Evolutionary conservation across 768 basidiomycete genomes (phyloP), one percentile per base, ranked within the genome.

Genomic region (Neoboletus magnificus): DNA sequence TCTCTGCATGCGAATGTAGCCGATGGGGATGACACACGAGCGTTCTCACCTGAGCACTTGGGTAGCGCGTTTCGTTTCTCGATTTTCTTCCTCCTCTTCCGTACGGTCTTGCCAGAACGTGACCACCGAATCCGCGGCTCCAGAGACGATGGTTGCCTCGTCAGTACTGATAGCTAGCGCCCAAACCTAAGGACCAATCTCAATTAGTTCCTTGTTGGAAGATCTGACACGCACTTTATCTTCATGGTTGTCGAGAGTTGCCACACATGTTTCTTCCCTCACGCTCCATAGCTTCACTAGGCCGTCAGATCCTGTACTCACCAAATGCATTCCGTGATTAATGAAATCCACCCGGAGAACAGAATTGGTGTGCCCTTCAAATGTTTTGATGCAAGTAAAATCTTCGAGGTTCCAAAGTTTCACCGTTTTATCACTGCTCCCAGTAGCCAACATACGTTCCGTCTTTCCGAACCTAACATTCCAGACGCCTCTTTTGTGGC

Each of bases 81-180:
- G 88, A 69, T 92, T 87, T 36, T 76, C 74, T 61, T 89, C 86
- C 58, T 90, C 80, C 60, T 90, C 86, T 67, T 89, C 90, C 0
- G 95, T 97, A 58, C 88, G 91, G 70, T 98, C 96, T 72, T 91
- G 79, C 97, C 97, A 98, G 68, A 99, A 89, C 4, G 93, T 98
- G 55, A 97, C 83, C 10, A 97, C 81, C 13, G 96, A 98, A 71
- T 99, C 97, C 10, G 97, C 97, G 8, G 93, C 94, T 15, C 91
- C 97, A 22, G 95, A 95, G 22, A 98, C 85, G 63, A 98, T 86
- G 0, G 82, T 91, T 44, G 77, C 78, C 66, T 93, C 93, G 66
- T 98, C 91, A 9, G 76, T 68, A 64, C 86, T 89, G 44, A 97
- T 75, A 10, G 93, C 85, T 13, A 98, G 79, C 1, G 95, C 94